Percentiles rank a stretch among this genome's conserved stretches.
Evolutionary conservation across 1,139 yeast species (phyloP).

Genomic region (Spencermartinsiella ligniputridi): DNA sequence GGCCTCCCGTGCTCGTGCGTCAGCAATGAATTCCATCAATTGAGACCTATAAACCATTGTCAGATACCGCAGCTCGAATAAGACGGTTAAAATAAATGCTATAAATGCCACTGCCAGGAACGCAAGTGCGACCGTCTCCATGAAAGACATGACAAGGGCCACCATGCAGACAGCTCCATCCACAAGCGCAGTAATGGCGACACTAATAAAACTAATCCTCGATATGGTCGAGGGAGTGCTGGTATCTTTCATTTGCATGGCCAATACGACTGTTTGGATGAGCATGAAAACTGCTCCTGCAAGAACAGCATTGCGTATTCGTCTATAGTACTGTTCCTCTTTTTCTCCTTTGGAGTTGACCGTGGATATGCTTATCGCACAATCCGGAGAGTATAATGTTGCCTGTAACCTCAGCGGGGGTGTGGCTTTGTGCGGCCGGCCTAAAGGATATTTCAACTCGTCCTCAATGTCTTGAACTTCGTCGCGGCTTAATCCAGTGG

Average conservation of each 20-base stretch:
- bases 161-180: conserved; percentile 68
- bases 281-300: conserved; percentile 44
- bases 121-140: conserved; percentile 57
- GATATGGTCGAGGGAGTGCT: conserved; percentile 78
- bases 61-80: conserved; percentile 76
- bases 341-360: conserved; percentile 53
- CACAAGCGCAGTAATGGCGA: conserved; percentile 50
- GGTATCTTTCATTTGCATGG: conserved; percentile 64
- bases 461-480: conserved; percentile 62
- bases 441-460: conserved; percentile 66
- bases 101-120: conserved; percentile 67
- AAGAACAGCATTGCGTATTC: conserved; percentile 29
- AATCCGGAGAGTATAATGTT: conserved; percentile 79
- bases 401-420: conserved; percentile 59
- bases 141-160: conserved; percentile 54
- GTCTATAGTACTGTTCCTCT: conserved; percentile 47
- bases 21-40: conserved; percentile 62
- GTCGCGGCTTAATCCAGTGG: conserved; percentile 48
- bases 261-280: conserved; percentile 45
- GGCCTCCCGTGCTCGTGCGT: conserved; percentile 40
- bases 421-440: conserved; percentile 60
- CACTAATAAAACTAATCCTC: conserved; percentile 60
- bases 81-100: conserved; percentile 63
- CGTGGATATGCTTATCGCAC: conserved; percentile 56
- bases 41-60: conserved; percentile 68